These are phyloP conservation scores for Dothiorella sarmentorum DNA, from an alignment of 2,329 filamentous ascomycete genomes.

Conservation along the genomic window DNA sequence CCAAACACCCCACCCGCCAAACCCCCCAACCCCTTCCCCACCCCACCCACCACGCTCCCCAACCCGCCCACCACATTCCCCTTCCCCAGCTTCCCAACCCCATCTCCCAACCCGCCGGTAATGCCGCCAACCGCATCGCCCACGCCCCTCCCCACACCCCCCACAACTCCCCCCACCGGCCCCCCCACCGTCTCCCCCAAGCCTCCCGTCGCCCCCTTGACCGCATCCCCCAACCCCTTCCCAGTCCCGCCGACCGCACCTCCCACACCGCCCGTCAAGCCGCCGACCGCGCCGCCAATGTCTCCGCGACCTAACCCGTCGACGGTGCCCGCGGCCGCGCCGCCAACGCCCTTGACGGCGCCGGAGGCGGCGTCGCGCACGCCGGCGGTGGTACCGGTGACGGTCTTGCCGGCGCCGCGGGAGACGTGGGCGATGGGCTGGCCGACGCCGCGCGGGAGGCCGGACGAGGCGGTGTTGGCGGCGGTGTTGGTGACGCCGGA, in stretches of 20 bases:
- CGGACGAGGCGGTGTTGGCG: constrained; percentile 37
- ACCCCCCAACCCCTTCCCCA: constrained; percentile 36
- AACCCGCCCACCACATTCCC: constrained; percentile 45
- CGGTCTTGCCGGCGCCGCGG: constrained; percentile 41
- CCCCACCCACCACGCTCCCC: constrained; percentile 41
- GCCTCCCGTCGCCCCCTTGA: constrained; percentile 25
- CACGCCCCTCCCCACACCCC: constrained; percentile 36
- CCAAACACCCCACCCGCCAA: constrained; percentile 24
- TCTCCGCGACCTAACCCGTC: constrained; percentile 43
- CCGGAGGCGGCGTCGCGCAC: constrained; percentile 40
- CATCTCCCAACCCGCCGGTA: constrained; percentile 43
- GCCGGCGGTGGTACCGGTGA: constrained; percentile 38
- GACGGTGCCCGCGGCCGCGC: constrained; percentile 44
- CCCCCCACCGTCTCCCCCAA: constrained; percentile 34
- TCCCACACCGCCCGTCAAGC: constrained; percentile 34
- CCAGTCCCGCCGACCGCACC: constrained; percentile 36
- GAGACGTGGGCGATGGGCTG: constrained; percentile 41
- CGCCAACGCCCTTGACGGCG: constrained; percentile 41
- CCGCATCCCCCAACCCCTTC: constrained; percentile 1
- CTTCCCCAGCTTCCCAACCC: constrained; percentile 43
- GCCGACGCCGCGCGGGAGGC: constrained; percentile 33
- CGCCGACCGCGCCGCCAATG: constrained; percentile 37
- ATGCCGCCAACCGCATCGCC: constrained; percentile 40
- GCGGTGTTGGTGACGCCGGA: constrained; percentile 33
- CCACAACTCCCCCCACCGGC: constrained; percentile 28